phyloP scores from a whole-genome alignment of 441 rosid species.

The Mallotus japonicus region DNA sequence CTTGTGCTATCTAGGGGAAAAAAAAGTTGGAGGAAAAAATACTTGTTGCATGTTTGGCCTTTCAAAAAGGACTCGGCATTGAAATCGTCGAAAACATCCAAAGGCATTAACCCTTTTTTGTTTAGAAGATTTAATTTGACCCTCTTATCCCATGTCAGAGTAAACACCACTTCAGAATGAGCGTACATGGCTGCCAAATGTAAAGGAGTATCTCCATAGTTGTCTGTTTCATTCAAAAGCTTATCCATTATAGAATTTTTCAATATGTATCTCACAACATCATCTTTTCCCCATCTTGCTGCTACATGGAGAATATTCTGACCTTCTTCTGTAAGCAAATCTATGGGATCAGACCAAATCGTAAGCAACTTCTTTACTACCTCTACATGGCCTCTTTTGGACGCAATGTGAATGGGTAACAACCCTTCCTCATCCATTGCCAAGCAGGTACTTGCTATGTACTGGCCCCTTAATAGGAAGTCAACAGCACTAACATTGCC shows the following conservation, averaged over 20 bases:
- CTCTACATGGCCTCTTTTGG: no score
- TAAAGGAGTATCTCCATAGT: constrained; percentile 35
- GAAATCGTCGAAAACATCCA: no score
- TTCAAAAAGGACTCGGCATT: background rate
- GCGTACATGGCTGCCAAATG: constrained; percentile 30
- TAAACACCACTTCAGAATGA: background rate
- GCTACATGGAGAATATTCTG: no score
- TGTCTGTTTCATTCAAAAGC: constrained; percentile 28
- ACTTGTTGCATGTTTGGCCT: background rate
- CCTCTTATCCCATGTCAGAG: constrained; percentile 1
- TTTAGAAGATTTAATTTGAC: background rate
- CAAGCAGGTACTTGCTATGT: background rate
- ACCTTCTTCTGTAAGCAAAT: no score
- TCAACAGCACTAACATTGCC: background rate
- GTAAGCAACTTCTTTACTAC: background rate
- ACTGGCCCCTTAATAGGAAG: background rate
- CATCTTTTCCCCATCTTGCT: no score
- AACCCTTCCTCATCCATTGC: background rate
- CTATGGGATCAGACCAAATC: background rate
- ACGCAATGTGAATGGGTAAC: constrained; percentile 13
- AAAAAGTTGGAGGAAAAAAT: background rate
- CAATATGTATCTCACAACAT: constrained; percentile 3
- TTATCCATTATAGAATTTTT: background rate
- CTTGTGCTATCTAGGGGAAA: background rate
- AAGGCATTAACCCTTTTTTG: constrained; percentile 15